phyloP scores from a whole-genome alignment of 768 basidiomycete species.

The Phaeotremella fagi region DNA sequence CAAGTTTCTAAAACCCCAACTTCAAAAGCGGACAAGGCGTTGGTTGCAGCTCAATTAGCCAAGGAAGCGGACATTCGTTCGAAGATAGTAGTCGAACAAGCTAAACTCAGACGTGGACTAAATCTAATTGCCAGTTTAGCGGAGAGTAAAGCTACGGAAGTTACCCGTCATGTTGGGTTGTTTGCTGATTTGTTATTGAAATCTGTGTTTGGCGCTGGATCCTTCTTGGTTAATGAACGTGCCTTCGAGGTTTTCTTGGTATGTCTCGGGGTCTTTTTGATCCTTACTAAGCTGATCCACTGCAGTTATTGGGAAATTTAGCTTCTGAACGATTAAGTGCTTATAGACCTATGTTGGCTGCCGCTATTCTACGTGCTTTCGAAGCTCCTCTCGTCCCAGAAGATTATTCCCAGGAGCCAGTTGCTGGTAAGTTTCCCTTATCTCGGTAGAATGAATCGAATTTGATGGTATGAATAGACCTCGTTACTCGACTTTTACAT shows the following conservation, averaged over 20 bases:
- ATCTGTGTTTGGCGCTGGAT: conserved; percentile 61
- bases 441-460: background rate
- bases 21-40: conserved; percentile 76
- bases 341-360: conserved; percentile 67
- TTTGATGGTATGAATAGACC: conserved; percentile 52
- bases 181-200: conserved; percentile 62
- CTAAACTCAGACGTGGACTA: conserved; percentile 62
- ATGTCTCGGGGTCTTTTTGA: too few species aligned
- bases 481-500: conserved; percentile 80
- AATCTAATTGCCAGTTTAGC: conserved; percentile 65
- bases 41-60: conserved; percentile 76
- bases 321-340: conserved; percentile 70
- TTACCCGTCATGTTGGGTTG: conserved; percentile 57
- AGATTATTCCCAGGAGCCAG: conserved; percentile 65
- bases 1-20: conserved; percentile 58
- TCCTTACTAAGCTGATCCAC: background rate
- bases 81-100: conserved; percentile 57
- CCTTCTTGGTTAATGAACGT: conserved; percentile 58
- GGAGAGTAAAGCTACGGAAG: conserved; percentile 53
- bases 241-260: conserved; percentile 79
- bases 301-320: conserved; percentile 63
- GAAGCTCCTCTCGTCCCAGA: conserved; percentile 65
- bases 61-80: conserved; percentile 69
- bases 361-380: conserved; percentile 74
- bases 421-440: conserved; percentile 49